phyloP scores from a whole-genome alignment of 2,329 filamentous ascomycete genomes.

The Penicillium fuscoglaucum region DNA sequence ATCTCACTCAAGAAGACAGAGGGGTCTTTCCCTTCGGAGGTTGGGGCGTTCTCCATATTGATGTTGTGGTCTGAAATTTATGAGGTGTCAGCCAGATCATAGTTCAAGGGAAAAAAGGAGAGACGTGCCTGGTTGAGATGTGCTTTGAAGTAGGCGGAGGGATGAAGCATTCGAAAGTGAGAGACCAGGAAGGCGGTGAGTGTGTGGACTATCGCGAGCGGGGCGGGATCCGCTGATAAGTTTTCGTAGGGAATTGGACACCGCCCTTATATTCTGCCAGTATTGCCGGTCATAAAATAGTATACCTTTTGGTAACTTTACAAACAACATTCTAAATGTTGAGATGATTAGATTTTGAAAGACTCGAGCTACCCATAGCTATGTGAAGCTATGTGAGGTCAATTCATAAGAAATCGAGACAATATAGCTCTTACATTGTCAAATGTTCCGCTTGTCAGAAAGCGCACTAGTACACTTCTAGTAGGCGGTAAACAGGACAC shows the following conservation, averaged over 20 bases:
- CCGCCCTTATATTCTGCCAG: background rate
- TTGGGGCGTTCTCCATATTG: conserved; percentile 72
- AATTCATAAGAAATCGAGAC: background rate
- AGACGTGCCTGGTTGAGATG: background rate
- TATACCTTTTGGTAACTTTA: background rate
- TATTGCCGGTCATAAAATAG: background rate
- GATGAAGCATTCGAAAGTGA: conserved; percentile 9
- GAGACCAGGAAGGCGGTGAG: conserved; percentile 10
- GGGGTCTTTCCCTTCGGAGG: conserved; percentile 79
- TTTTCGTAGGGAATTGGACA: background rate
- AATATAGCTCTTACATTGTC: background rate
- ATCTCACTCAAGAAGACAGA: conserved; percentile 92
- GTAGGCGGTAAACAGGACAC: background rate
- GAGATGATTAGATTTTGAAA: background rate
- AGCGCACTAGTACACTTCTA: background rate
- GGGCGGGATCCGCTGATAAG: conserved; percentile 1
- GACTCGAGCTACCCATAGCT: accelerated
- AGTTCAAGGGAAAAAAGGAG: background rate
- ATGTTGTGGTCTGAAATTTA: background rate
- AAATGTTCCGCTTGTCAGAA: background rate
- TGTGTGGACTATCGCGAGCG: conserved; percentile 8
- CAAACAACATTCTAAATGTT: background rate
- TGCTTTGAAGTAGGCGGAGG: background rate
- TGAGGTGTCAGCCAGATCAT: background rate
- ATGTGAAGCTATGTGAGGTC: background rate